Conservation (phyloP, 208 protist genomes). For the Trypanosoma mega region DNA sequence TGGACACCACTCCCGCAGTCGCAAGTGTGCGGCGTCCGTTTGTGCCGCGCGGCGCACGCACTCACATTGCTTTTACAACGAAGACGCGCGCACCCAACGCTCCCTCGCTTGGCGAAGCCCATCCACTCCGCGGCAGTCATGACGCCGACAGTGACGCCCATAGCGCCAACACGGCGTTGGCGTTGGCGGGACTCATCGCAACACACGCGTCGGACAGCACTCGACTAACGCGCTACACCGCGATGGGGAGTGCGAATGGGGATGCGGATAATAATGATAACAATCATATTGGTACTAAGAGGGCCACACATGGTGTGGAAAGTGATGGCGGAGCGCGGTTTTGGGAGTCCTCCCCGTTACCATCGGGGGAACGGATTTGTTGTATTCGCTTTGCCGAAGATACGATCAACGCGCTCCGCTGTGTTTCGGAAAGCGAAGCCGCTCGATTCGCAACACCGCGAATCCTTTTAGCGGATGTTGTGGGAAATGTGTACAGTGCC, state of each 20-base stretch:
- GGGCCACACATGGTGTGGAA: background rate
- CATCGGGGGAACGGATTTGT: constrained; percentile 18
- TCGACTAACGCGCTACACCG: constrained; percentile 20
- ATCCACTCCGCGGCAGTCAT: constrained; percentile 17
- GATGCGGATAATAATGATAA: no score
- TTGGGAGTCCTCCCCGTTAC: constrained; percentile 13
- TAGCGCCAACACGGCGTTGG: constrained; percentile 15
- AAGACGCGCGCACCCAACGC: constrained; percentile 18
- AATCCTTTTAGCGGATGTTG: constrained; percentile 20
- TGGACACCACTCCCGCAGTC: background rate
- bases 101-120: constrained; percentile 40
- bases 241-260: no score
- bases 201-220: constrained; percentile 6
- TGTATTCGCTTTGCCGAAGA: constrained; percentile 14
- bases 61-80: constrained; percentile 44
- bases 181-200: constrained; percentile 14
- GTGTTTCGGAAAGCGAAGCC: constrained; percentile 3
- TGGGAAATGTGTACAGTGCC: constrained; percentile 24
- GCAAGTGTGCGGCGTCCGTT: constrained; percentile 28
- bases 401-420: background rate
- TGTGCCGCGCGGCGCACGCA: constrained; percentile 40
- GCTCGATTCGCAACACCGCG: constrained; percentile 11
- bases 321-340: background rate
- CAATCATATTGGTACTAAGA: no score
- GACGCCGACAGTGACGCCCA: background rate